phyloP scores from a whole-genome alignment of 345 rosid species.

The Salix purpurea region DNA sequence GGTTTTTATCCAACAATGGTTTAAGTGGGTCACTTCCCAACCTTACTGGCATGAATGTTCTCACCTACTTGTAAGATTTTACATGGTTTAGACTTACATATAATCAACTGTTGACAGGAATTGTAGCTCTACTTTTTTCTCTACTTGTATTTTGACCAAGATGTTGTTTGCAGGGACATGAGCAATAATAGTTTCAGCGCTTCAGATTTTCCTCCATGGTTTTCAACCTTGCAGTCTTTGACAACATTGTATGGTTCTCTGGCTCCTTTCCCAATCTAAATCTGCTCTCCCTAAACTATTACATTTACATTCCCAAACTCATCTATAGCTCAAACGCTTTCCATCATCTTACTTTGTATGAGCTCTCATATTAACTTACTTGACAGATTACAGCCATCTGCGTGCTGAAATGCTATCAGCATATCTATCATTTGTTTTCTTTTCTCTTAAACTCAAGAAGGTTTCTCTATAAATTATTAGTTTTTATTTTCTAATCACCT shows the following conservation, averaged over 20 bases:
- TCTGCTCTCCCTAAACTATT: neutral
- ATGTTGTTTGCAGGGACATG: slow-evolving; percentile 54
- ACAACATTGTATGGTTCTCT: slow-evolving; percentile 58
- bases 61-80: slow-evolving; percentile 62
- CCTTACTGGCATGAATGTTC: slow-evolving; percentile 48
- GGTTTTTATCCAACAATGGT: slow-evolving; percentile 67
- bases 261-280: slow-evolving; percentile 12
- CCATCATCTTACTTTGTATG: neutral
- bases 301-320: neutral
- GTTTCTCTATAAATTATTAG: neutral
- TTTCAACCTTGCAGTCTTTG: slow-evolving; percentile 38
- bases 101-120: neutral
- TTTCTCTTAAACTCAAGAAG: neutral
- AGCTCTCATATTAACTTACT: neutral
- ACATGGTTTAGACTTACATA: neutral
- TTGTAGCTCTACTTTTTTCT: neutral
- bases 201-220: slow-evolving; percentile 61
- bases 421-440: neutral
- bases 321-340: neutral
- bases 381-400: neutral
- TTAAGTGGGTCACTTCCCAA: slow-evolving; percentile 57
- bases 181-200: slow-evolving; percentile 63
- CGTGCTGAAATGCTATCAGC: neutral
- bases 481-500: neutral
- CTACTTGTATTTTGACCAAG: neutral